Evolutionary conservation across 2,329 filamentous ascomycete species (phyloP), one percentile per base, ranked within the genome.

Genomic region (Exophiala bonariae): DNA sequence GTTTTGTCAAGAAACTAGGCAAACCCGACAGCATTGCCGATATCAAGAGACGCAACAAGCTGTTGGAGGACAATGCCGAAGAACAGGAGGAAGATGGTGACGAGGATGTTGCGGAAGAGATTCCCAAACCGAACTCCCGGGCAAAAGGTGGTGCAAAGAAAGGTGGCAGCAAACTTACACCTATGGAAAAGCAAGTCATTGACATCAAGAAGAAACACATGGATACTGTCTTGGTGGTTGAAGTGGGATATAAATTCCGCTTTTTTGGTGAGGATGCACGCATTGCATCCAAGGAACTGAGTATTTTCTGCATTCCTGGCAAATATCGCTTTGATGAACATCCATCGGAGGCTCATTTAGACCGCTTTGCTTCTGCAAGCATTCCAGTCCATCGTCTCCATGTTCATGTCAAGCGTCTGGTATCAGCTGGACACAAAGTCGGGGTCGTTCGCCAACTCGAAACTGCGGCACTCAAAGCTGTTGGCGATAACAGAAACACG

Each of bases 211-310:
- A 83, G 50, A 88, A 92, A 59, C 85, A 97, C 64, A 79, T 89
- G 72, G 93, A 97, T 63, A 93, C 92, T 0, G 61, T 99, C 16
- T 76, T 99, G 23, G 87, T 97, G 10, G 84, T 97, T 42, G 92
- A 99, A 66, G 93, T 97, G 7, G 93, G 93, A 41, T 99, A 99
- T 72, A 99, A 99, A 66, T 99, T 95, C 70, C 85, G 87, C 26
- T 96, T 99, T 72, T 96, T 96, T 63, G 93, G 93, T 9, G 92
- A 97, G 61, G 93, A 99, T 72, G 93, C 93, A 7, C 81, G 90
- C 43, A 81, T 83, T 44, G 93, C 92, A 3, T 88, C 91, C 10
- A 95, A 92, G 66, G 89, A 92, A 65, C 76, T 99, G 39, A 87
- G 89, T 50, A 96, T 99, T 58, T 87, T 99, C 31, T 99, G 93